Base-by-base conservation (phyloP, 2,329 filamentous ascomycete genomes). In the Phyllachora maydis region DNA sequence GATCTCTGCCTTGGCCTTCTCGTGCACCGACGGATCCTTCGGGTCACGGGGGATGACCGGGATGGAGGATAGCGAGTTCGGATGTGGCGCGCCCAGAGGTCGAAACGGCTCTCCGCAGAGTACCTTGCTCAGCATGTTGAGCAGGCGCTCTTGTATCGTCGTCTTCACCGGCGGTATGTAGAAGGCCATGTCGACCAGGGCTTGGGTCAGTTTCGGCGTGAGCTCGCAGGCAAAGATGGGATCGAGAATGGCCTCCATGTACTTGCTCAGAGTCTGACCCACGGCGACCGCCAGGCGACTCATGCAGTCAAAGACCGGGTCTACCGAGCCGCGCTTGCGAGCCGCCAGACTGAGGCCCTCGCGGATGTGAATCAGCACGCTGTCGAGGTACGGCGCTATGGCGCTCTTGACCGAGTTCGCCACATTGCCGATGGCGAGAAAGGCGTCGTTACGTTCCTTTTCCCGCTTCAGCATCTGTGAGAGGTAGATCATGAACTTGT, bases 181-280 rank as follows among this genome's bases (percentile, higher is more conserved):
- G 42, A 95, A 91, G 14, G 88, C 88, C 78, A 98, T 93, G 40
- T 98, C 90, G 12, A 95, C 83, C 25, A 98, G 57, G 3, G 90
- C 90, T 43, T 95, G 83, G 0, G 85, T 93, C 13, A 98, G 62
- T 34, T 90, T 88, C 27, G 85, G 77, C 18, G 82, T 93, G 24
- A 98, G 59, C 23, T 91, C 88, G 42, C 88, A 98, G 10, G 81
- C 83, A 47, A 98, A 98, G 28, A 98, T 93, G 8, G 90, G 83
- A 36, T 93, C 85, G 7, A 98, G 62, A 14, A 98, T 55, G 8
- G 83, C 78, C 42, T 93, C 83, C 70, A 98, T 93, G 43, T 95
- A 93, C 49, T 95, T 98, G 59, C 81, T 95, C 25, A 98, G 58
- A 0, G 85, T 88, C 50, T 98, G 88, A 1, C 88, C 88, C 15